Percentiles rank a stretch among this genome's conserved stretches.
Evolutionary conservation across 441 rosid species (phyloP).

Genomic region (Gossypium schwendimanii): DNA sequence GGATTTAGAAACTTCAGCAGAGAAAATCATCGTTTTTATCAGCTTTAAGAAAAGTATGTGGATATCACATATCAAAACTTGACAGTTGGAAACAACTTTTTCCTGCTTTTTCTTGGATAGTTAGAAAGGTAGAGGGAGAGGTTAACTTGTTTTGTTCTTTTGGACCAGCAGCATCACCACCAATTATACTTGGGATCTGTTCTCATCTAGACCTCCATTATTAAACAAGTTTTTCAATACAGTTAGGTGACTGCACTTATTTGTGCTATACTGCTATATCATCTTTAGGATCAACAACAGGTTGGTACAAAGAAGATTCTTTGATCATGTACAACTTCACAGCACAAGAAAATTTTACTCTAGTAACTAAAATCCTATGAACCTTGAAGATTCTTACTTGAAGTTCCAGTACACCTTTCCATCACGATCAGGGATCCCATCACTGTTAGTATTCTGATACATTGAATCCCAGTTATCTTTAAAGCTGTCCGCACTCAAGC

Average conservation of each 20-base stretch:
- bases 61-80: not conserved
- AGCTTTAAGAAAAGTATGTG: not conserved
- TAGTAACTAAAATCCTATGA: conserved; percentile 6
- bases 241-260: not conserved
- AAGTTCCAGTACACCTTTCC: conserved; percentile 78
- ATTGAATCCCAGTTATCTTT: conserved; percentile 82
- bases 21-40: not conserved
- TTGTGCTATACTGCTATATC: not conserved
- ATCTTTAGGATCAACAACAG: not conserved
- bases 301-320: not conserved
- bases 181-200: not conserved
- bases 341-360: conserved; percentile 5
- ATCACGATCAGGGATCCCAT: conserved; percentile 72
- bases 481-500: conserved; percentile 65
- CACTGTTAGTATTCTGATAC: conserved; percentile 75
- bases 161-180: not conserved
- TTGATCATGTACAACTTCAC: conserved; percentile 1
- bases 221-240: not conserved
- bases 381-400: conserved; percentile 50
- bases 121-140: not conserved
- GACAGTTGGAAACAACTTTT: not conserved
- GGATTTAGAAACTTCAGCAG: conserved; percentile 16
- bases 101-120: not conserved
- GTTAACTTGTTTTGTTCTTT: not conserved
- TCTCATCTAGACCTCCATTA: not conserved